These are phyloP conservation scores for Sporormia fimetaria DNA, from an alignment of 495 filamentous ascomycete genomes.

Conservation along the genomic window DNA sequence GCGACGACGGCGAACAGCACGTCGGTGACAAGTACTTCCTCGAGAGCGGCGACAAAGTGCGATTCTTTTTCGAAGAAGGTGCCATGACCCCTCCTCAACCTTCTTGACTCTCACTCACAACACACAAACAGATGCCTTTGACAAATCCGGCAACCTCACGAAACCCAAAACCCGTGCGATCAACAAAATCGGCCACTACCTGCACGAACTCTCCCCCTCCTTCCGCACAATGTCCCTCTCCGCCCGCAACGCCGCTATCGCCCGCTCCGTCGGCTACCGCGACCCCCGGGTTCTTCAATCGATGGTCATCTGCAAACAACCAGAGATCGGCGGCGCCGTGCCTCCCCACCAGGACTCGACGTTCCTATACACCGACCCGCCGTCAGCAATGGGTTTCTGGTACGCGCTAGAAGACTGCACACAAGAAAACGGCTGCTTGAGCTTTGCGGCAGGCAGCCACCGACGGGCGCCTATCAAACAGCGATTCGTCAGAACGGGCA, in stretches of 20 bases:
- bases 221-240: constrained; percentile 54
- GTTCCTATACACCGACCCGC: constrained; percentile 86
- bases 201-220: constrained; percentile 62
- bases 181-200: constrained; percentile 93
- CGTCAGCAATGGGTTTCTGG: constrained; percentile 87
- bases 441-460: constrained; percentile 73
- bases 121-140: constrained; percentile 48
- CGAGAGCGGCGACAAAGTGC: constrained; percentile 72
- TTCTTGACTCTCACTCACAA: background rate
- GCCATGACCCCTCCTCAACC: constrained; percentile 1
- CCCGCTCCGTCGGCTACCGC: constrained; percentile 55
- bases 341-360: constrained; percentile 82
- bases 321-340: constrained; percentile 83
- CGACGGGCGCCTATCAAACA: constrained; percentile 49
- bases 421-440: constrained; percentile 72
- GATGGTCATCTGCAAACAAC: constrained; percentile 98
- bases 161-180: constrained; percentile 74
- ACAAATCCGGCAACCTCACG: constrained; percentile 43
- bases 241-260: constrained; percentile 50
- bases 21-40: constrained; percentile 96
- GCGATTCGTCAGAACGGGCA: constrained; percentile 59
- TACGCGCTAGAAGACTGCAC: constrained; percentile 91
- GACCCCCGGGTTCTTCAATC: constrained; percentile 75
- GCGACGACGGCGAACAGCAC: constrained; percentile 46
- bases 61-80: constrained; percentile 94